phyloP scores from a whole-genome alignment of 1,284 basidiomycete species.

The Wolfiporia cocos region DNA sequence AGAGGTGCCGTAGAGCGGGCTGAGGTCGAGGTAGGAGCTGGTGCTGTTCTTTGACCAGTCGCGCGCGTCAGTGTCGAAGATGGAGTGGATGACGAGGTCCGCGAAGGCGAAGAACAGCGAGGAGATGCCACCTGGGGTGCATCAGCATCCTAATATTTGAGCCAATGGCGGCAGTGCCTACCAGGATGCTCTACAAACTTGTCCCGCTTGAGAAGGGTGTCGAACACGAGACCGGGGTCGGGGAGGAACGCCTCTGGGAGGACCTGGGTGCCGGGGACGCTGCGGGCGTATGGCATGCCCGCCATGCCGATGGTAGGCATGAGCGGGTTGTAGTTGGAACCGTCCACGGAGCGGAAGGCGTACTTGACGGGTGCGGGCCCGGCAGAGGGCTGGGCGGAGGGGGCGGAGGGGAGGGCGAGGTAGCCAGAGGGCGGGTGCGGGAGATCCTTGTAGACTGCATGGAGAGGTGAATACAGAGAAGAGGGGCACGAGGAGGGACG shows the following conservation, averaged over 20 bases:
- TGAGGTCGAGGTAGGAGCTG: slow-evolving; percentile 75
- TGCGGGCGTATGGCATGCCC: slow-evolving; percentile 68
- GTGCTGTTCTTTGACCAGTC: slow-evolving; percentile 59
- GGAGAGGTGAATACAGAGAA: background rate
- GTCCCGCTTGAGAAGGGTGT: slow-evolving; percentile 59
- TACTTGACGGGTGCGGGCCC: slow-evolving; percentile 1
- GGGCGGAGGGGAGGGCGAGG: slow-evolving; percentile 27
- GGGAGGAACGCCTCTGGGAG: slow-evolving; percentile 47
- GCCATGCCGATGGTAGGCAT: slow-evolving; percentile 70
- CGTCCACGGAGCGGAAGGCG: slow-evolving; percentile 67
- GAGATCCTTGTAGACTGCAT: slow-evolving; percentile 62
- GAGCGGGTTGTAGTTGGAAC: slow-evolving; percentile 68
- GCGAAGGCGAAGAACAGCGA: slow-evolving; percentile 76
- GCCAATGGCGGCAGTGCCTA: slow-evolving; percentile 1
- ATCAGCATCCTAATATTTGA: background rate
- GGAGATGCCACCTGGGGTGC: slow-evolving; percentile 37
- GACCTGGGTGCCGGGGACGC: slow-evolving; percentile 49
- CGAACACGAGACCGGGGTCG: slow-evolving; percentile 66
- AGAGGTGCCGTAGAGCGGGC: slow-evolving; percentile 67
- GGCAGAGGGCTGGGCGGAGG: background rate
- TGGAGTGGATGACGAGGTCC: slow-evolving; percentile 67
- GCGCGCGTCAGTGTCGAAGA: slow-evolving; percentile 58
- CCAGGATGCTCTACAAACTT: slow-evolving; percentile 13
- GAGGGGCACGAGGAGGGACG: background rate
- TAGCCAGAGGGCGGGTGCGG: slow-evolving; percentile 65